Percentiles rank a stretch among this genome's conserved stretches.
phyloP scores from a whole-genome alignment of 1,284 basidiomycete genomes.

The Athelia psychrophila region DNA sequence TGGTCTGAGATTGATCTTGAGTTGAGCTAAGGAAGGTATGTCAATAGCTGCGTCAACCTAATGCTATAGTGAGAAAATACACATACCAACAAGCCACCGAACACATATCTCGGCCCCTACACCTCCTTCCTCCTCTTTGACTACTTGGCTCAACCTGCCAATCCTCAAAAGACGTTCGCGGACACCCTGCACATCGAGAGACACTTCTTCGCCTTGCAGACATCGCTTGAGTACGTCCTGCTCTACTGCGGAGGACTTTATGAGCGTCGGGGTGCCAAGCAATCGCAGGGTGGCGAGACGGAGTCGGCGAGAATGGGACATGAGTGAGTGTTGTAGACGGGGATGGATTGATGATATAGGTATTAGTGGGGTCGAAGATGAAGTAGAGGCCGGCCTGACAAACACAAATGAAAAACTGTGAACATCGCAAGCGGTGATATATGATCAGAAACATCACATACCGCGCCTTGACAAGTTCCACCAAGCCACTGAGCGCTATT shows the following conservation, averaged over 20 bases:
- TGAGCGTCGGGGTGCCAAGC: slow-evolving; percentile 43
- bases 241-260: slow-evolving; percentile 39
- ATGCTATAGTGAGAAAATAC: neutral
- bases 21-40: slow-evolving; percentile 54
- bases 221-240: slow-evolving; percentile 63
- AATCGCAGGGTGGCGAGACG: slow-evolving; percentile 57
- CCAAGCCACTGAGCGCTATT: slow-evolving; percentile 51
- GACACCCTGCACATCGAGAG: slow-evolving; percentile 74
- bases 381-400: neutral
- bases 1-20: slow-evolving; percentile 90
- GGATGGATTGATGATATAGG: slow-evolving; percentile 47
- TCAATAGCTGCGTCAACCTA: slow-evolving; percentile 4
- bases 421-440: no score
- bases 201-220: slow-evolving; percentile 70
- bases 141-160: slow-evolving; percentile 51
- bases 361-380: slow-evolving; percentile 20
- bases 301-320: slow-evolving; percentile 57
- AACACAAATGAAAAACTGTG: no score
- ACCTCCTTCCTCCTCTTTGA: slow-evolving; percentile 46
- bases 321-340: slow-evolving; percentile 39
- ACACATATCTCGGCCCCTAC: slow-evolving; percentile 52
- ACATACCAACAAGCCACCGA: slow-evolving; percentile 64
- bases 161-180: slow-evolving; percentile 81
- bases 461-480: slow-evolving; percentile 48
- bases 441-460: slow-evolving; percentile 15